These are phyloP conservation scores for Oenanthe javanica DNA, from an alignment of 140 eudicot species.

Conservation along the genomic window DNA sequence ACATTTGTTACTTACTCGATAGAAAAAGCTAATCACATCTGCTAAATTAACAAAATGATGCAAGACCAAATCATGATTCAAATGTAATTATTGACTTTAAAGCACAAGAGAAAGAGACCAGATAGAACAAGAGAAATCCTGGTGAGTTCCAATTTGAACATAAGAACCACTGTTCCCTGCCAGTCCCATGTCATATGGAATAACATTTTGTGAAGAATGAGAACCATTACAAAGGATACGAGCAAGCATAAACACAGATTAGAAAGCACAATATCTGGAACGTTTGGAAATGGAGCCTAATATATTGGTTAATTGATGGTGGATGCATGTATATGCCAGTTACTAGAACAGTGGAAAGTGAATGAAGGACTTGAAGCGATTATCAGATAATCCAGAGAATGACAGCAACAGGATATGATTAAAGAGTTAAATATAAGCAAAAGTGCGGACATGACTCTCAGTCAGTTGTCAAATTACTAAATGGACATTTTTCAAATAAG, in stretches of 20 bases:
- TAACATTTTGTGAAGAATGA: neutral
- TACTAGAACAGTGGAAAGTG: neutral
- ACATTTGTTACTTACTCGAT: neutral
- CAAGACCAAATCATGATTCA: neutral
- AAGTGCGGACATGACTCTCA: neutral
- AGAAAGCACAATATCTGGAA: neutral
- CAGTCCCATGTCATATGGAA: neutral
- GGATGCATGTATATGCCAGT: neutral
- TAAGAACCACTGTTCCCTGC: neutral
- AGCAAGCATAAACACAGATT: neutral
- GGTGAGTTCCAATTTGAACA: neutral
- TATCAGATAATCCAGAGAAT: neutral
- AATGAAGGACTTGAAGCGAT: neutral
- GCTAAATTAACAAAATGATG: neutral
- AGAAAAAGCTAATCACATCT: neutral
- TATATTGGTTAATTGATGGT: neutral
- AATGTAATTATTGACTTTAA: neutral
- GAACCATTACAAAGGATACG: neutral
- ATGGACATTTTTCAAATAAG: neutral
- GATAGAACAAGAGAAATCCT: neutral
- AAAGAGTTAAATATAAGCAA: neutral
- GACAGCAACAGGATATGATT: neutral
- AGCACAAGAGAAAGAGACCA: neutral
- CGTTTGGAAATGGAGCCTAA: neutral
- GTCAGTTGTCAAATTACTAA: neutral